Base-by-base conservation (phyloP, 1,139 yeast genomes). In the Yamadazyma membranifaciens region DNA sequence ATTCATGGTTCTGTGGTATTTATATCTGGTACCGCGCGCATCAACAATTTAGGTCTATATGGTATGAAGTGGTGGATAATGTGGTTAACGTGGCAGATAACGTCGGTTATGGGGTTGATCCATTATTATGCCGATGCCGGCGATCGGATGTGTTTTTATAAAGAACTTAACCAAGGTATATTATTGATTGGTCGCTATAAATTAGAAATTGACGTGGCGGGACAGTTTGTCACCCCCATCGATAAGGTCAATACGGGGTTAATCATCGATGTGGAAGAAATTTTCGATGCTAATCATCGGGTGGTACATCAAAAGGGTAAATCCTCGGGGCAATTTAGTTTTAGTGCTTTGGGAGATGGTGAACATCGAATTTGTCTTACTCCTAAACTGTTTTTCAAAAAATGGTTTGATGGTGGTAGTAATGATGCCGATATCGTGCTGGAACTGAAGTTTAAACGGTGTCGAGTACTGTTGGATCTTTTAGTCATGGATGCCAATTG, bases 301-400 rank as follows among this genome's bases (percentile, higher is more conserved):
- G 86, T 84, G 34, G 81, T 81, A 34, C 77, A 80, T 55, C 88
- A 82, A 59, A 76, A 75, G 55, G 80, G 81, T 12, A 58, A 72
- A 6, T 67, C 86, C 22, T 60, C 63, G 22, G 87, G 88, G 29
- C 82, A 80, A 47, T 82, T 83, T 60, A 76, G 85, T 15, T 83
- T 82, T 62, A 76, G 81, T 25, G 83, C 91, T 1, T 66, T 80
- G 37, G 88, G 80, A 37, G 69, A 81, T 28, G 94, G 94, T 34
- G 87, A 82, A 55, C 92, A 85, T 64, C 67, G 78, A 52, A 73
- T 85, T 37, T 85, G 94, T 62, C 69, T 83, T 52, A 80, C 81
- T 43, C 84, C 88, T 4, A 74, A 78, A 48, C 70, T 79, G 29
- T 75, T 75, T 41, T 49, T 44, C 36, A 48, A 44, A 33, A 48